A percentile compares a stretch with the other conserved stretches of the same genome.
Conservation (phyloP, 768 basidiomycete species). For the Fibroporia radiculosa region DNA sequence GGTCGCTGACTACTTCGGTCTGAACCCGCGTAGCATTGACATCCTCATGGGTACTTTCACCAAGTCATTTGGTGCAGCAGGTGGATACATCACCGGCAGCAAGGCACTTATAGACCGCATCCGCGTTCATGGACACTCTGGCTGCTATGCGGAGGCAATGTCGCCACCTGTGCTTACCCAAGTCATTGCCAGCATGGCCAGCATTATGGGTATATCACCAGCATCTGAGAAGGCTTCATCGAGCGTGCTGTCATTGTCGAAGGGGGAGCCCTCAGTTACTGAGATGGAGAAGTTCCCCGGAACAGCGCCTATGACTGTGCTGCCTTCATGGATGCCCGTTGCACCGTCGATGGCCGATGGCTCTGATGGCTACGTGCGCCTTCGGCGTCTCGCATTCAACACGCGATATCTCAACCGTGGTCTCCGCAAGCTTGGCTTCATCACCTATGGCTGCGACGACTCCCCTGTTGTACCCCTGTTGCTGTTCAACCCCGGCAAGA, state of each 20-base stretch:
- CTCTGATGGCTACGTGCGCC: conserved; percentile 71
- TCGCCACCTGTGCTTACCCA: conserved; percentile 88
- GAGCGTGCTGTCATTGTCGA: conserved; percentile 26
- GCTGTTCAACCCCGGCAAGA: conserved; percentile 89
- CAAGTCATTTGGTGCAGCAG: conserved; percentile 88
- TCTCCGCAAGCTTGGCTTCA: conserved; percentile 89
- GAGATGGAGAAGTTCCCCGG: conserved; percentile 56
- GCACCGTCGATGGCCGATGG: conserved; percentile 72
- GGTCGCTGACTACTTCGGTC: conserved; percentile 87
- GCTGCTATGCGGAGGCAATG: conserved; percentile 86
- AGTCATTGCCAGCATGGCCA: conserved; percentile 86
- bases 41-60: conserved; percentile 99
- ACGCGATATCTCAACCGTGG: conserved; percentile 84
- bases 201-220: conserved; percentile 82
- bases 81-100: conserved; percentile 88
- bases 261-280: conserved; percentile 29
- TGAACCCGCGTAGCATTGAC: conserved; percentile 77
- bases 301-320: conserved; percentile 50
- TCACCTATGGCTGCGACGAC: conserved; percentile 86
- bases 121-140: conserved; percentile 73
- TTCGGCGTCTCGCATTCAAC: conserved; percentile 92
- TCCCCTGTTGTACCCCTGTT: conserved; percentile 92
- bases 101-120: conserved; percentile 77
- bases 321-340: conserved; percentile 78
- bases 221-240: conserved; percentile 25